A percentile compares a stretch with the other conserved stretches of the same genome.
Evolutionary conservation across 192 early-diverging fungal genomes (phyloP).

Genomic region (Backusella luteola): DNA sequence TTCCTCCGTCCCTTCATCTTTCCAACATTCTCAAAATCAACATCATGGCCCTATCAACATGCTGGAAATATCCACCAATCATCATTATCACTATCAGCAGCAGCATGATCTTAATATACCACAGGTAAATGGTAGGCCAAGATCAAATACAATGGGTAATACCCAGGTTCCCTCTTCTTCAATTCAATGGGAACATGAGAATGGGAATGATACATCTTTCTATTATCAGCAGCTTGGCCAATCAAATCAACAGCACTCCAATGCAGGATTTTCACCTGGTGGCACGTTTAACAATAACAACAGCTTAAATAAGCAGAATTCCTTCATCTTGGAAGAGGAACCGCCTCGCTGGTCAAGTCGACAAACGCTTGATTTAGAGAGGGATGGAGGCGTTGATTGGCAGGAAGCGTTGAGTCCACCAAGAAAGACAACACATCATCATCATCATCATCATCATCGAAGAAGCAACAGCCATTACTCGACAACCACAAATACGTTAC

Average conservation of each 20-base stretch:
- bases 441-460: neutral
- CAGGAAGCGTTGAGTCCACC: neutral
- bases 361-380: conserved; percentile 15
- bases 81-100: neutral
- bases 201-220: neutral
- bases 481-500: neutral
- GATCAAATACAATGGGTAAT: conserved; percentile 45
- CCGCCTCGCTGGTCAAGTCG: neutral
- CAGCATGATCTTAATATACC: neutral
- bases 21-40: conserved; percentile 6
- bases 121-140: conserved; percentile 27
- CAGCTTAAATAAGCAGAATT: too few species aligned
- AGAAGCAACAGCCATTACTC: neutral
- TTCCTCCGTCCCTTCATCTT: neutral
- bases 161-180: conserved; percentile 24
- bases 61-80: conserved; percentile 1
- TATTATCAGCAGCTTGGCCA: conserved; percentile 12
- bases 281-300: neutral
- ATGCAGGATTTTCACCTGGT: neutral
- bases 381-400: conserved; percentile 19
- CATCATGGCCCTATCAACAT: neutral
- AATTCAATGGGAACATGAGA: conserved; percentile 28
- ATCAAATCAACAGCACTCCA: conserved; percentile 9
- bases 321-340: neutral
- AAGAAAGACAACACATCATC: neutral